These are phyloP conservation scores for Silene uniflora DNA, from an alignment of 148 eudicot species.

Conservation along the genomic window DNA sequence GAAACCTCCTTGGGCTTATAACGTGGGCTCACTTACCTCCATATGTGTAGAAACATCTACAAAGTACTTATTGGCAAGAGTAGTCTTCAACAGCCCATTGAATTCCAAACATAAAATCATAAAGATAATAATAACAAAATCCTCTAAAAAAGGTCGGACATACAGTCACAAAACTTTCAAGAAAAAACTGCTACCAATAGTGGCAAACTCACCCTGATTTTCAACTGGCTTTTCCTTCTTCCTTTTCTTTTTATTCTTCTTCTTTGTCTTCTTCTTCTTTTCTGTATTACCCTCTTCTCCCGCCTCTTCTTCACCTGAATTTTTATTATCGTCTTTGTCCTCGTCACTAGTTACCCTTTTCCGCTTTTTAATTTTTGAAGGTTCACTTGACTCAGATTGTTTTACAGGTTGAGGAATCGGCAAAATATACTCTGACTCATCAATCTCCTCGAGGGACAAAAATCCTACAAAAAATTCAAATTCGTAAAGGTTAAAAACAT, in stretches of 20 bases:
- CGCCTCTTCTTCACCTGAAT: conserved; percentile 23
- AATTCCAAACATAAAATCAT: neutral
- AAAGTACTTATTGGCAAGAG: neutral
- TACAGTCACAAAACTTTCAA: neutral
- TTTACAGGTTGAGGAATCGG: conserved; percentile 36
- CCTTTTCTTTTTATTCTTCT: conserved; percentile 33
- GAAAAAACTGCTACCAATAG: neutral
- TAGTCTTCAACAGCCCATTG: neutral
- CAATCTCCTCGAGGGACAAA: conserved; percentile 86
- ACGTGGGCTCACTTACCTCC: too few species aligned
- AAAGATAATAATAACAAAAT: neutral
- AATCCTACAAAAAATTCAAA: conserved; percentile 45
- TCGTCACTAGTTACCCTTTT: conserved; percentile 27
- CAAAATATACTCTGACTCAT: conserved; percentile 58
- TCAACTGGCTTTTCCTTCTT: conserved; percentile 25
- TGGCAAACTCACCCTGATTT: conserved; percentile 27
- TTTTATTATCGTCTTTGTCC: conserved; percentile 19
- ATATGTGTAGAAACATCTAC: too few species aligned
- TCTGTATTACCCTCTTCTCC: conserved; percentile 32
- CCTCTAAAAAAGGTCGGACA: neutral
- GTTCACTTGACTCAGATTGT: conserved; percentile 16
- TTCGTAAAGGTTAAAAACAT: neutral
- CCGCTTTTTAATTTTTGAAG: conserved; percentile 36
- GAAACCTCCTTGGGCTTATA: too few species aligned
- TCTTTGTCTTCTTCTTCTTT: conserved; percentile 37